Evolutionary conservation across 257 asterid genomes (phyloP).

Genomic region (Solanum acaule): DNA sequence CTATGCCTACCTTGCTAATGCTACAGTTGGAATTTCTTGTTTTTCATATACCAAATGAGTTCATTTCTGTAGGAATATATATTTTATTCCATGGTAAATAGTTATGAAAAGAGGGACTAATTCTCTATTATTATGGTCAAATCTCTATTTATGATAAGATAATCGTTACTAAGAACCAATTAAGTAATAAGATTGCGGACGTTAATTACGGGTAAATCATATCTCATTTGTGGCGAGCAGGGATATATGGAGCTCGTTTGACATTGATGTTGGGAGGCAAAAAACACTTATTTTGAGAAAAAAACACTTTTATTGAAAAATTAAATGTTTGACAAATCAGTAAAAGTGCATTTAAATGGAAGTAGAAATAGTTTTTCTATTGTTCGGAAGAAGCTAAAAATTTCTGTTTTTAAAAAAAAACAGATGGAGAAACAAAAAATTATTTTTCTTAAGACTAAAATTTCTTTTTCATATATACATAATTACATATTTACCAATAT

Average conservation of each 20-base stretch:
- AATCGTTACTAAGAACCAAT: neutral
- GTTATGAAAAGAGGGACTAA: neutral
- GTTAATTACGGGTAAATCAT: neutral
- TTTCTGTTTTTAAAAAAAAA: too few species aligned
- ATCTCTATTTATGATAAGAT: neutral
- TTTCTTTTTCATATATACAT: too few species aligned
- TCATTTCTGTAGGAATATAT: neutral
- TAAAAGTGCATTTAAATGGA: too few species aligned
- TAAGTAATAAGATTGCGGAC: neutral
- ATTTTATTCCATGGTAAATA: neutral
- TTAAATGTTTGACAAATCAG: too few species aligned
- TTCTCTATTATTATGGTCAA: neutral
- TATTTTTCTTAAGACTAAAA: too few species aligned
- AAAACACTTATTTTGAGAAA: too few species aligned
- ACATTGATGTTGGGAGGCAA: too few species aligned
- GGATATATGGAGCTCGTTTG: neutral
- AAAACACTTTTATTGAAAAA: too few species aligned
- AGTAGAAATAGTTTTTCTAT: too few species aligned
- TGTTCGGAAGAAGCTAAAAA: too few species aligned
- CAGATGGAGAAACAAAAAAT: too few species aligned
- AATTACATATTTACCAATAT: too few species aligned
- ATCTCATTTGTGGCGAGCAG: neutral
- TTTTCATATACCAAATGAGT: neutral
- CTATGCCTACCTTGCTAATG: neutral
- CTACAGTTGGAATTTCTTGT: neutral